Conservation (phyloP, 179 eudicot species). For the Spergularia azorica region DNA sequence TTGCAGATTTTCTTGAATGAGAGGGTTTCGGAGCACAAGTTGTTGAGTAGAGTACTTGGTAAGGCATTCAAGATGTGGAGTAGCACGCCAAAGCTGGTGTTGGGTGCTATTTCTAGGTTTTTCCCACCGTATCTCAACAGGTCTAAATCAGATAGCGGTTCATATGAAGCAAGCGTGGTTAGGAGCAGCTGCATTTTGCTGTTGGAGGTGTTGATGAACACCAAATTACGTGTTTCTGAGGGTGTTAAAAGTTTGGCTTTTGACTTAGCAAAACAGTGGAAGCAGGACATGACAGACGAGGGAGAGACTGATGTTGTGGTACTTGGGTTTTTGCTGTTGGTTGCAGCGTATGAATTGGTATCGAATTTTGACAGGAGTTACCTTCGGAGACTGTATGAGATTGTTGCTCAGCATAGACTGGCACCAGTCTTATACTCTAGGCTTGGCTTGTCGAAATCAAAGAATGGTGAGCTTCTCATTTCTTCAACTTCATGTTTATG, state of each 20-base stretch:
- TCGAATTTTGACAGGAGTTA: conserved; percentile 27
- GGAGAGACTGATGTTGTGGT: conserved; percentile 15
- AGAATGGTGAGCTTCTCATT: conserved; percentile 17
- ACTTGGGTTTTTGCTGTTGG: conserved; percentile 36
- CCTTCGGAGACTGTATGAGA: conserved; percentile 22
- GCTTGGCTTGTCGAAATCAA: conserved; percentile 21
- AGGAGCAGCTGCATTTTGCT: conserved; percentile 37
- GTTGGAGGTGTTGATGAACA: conserved; percentile 32
- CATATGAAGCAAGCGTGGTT: conserved; percentile 16
- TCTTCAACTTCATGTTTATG: too few relatives aligned
- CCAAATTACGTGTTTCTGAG: conserved; percentile 17
- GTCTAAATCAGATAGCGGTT: conserved; percentile 10
- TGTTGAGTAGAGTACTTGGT: conserved; percentile 26
- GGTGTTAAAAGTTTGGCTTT: conserved; percentile 24
- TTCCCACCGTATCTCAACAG: conserved; percentile 39
- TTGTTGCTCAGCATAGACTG: conserved; percentile 11
- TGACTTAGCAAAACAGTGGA: conserved; percentile 34
- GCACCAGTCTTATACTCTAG: conserved; percentile 21
- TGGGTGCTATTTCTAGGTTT: conserved; percentile 41
- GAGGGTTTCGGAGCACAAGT: conserved; percentile 20
- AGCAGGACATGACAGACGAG: conserved; percentile 14
- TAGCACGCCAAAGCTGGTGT: conserved; percentile 34
- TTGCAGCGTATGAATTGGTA: conserved; percentile 30
- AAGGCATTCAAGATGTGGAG: conserved; percentile 26
- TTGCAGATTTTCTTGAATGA: conserved; percentile 38